A percentile compares a stretch with the other conserved stretches of the same genome.
Conservation (phyloP, 805 yeast genomes). For the Candida ipomoeae region DNA sequence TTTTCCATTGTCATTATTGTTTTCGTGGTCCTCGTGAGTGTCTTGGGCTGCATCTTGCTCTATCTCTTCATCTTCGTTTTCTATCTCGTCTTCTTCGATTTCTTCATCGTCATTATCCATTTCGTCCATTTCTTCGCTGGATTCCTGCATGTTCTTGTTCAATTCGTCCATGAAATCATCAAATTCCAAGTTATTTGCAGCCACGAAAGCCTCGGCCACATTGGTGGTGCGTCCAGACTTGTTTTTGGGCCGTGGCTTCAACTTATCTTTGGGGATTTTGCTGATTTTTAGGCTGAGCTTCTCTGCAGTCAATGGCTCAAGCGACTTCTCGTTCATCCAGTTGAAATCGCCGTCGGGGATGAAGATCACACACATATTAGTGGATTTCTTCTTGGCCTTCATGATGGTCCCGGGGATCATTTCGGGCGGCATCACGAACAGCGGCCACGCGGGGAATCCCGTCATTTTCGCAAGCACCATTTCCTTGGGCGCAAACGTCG, state of each 20-base stretch:
- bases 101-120: constrained; percentile 6
- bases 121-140: background rate
- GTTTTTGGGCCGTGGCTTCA: constrained; percentile 18
- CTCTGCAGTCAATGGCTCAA: constrained; percentile 29
- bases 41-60: constrained; percentile 11
- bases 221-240: constrained; percentile 27
- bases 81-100: constrained; percentile 2
- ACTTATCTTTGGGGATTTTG: constrained; percentile 26
- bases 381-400: constrained; percentile 33
- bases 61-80: constrained; percentile 11
- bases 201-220: constrained; percentile 36
- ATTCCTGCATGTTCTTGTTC: constrained; percentile 14
- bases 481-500: constrained; percentile 28
- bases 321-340: constrained; percentile 40
- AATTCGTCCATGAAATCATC: constrained; percentile 34
- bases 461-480: constrained; percentile 44
- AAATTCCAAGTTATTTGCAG: constrained; percentile 34
- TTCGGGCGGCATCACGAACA: constrained; percentile 40
- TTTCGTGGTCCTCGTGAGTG: constrained; percentile 3
- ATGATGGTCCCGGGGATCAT: constrained; percentile 34
- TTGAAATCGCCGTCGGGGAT: constrained; percentile 45
- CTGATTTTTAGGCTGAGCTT: constrained; percentile 27
- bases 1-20: background rate
- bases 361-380: constrained; percentile 40
- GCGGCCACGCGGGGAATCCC: constrained; percentile 48